Base-by-base conservation (phyloP, 805 yeast genomes). In the Zygoascus biomembranicola region DNA sequence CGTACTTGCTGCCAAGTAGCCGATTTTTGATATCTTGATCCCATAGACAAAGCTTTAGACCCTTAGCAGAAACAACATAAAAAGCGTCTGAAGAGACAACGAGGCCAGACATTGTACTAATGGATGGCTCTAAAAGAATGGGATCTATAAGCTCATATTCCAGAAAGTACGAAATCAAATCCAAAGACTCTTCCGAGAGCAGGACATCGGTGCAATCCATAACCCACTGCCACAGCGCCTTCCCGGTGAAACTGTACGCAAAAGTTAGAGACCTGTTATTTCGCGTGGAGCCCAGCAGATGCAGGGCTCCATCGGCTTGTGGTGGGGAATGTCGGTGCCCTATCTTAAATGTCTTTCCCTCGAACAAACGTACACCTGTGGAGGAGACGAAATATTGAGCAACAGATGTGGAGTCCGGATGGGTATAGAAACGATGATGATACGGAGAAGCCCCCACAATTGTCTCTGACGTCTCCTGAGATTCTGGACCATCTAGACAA, bases 371-470 rank as follows among this genome's bases (percentile, higher is more conserved):
- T 2, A 87, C 74, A 0, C 97, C 97, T 10, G 67, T 70, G 23
- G 70, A 61, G 0, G 90, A 79, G 5, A 79, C 82, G 64, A 84
- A 90, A 65, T 90, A 90, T 65, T 90, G 97, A 8, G 79, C 66
- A 63, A 82, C 87, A 0, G 95, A 75, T 58, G 86, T 92, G 0
- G 95, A 85, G 63, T 86, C 95, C 0, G 97, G 97, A 61, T 90
- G 90, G 3, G 92, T 82, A 70, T 89, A 89, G 62, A 78, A 87
- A 43, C 78, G 75, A 62, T 87, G 95, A 52, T 80, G 78, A 58
- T 85, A 82, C 0, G 96, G 95, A 1, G 64, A 57, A 35, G 13
- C 13, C 8, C 16, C 39, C 4, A 13, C 44, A 10, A 18, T 10
- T 14, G 13, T 42, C 26, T 43, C 46, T 3, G 28, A 23, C 28